Conservation (phyloP, 2,329 filamentous ascomycete genomes). For the Alternaria burnsii region DNA sequence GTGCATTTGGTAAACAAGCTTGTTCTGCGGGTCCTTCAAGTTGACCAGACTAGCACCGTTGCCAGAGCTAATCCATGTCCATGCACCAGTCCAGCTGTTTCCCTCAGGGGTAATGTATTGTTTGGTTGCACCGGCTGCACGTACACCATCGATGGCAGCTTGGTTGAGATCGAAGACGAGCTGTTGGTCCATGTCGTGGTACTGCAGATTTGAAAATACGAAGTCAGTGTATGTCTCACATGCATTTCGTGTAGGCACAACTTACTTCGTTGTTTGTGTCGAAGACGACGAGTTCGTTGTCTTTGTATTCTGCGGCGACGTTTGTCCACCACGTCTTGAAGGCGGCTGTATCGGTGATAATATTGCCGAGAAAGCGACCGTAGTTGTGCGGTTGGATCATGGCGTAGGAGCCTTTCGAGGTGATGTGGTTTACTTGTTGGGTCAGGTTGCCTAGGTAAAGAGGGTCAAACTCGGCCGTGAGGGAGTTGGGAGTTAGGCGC, state of each 20-base stretch:
- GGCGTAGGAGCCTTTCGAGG: constrained; percentile 57
- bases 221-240: too few relatives aligned
- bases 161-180: constrained; percentile 59
- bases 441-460: constrained; percentile 57
- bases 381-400: constrained; percentile 62
- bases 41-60: constrained; percentile 56
- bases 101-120: constrained; percentile 70
- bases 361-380: constrained; percentile 58
- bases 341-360: constrained; percentile 54
- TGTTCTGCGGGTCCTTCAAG: constrained; percentile 62
- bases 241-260: too few relatives aligned
- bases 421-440: constrained; percentile 57
- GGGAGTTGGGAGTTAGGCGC: constrained; percentile 59
- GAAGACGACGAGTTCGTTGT: constrained; percentile 56
- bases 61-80: constrained; percentile 60
- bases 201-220: constrained; percentile 14
- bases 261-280: constrained; percentile 57
- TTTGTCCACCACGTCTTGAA: constrained; percentile 58
- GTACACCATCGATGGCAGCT: constrained; percentile 58
- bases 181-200: constrained; percentile 55
- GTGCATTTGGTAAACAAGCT: constrained; percentile 69
- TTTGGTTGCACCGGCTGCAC: constrained; percentile 53
- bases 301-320: constrained; percentile 51
- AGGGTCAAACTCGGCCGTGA: constrained; percentile 57
- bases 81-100: constrained; percentile 58